Conservation (phyloP, 192 early-diverging fungal species). For the Pecoramyces ruminantium region DNA sequence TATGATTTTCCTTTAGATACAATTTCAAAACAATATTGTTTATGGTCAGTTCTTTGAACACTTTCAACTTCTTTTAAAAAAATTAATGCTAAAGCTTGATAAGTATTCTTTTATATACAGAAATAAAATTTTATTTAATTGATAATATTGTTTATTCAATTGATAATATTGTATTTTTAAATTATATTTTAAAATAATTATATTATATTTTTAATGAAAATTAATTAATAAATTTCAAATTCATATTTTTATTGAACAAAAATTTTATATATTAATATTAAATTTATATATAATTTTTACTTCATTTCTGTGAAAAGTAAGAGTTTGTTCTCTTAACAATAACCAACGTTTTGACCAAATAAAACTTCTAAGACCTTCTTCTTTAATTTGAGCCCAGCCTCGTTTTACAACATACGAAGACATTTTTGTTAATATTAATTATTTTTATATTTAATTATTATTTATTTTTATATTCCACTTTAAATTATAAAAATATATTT, state of each 20-base stretch:
- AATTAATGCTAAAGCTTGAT: slow-evolving; percentile 73
- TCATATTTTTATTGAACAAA: too few species aligned
- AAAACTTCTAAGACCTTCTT: slow-evolving; percentile 76
- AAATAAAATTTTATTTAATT: too few species aligned
- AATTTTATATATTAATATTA: too few species aligned
- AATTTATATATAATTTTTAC: slow-evolving; percentile 21
- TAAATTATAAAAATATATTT: too few species aligned
- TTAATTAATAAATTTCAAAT: too few species aligned
- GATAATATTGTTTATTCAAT: too few species aligned
- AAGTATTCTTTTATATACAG: slow-evolving; percentile 49
- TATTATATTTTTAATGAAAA: too few species aligned
- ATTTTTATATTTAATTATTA: not conserved
- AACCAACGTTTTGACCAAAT: slow-evolving; percentile 93
- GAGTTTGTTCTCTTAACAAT: slow-evolving; percentile 69
- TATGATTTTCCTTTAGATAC: slow-evolving; percentile 85
- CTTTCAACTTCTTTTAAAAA: slow-evolving; percentile 83
- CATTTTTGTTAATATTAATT: not conserved
- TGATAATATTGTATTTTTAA: too few species aligned
- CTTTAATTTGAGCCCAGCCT: slow-evolving; percentile 73
- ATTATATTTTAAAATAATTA: too few species aligned
- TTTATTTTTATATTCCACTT: not conserved
- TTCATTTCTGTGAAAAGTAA: slow-evolving; percentile 88
- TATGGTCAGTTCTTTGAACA: slow-evolving; percentile 74
- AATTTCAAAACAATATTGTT: slow-evolving; percentile 88
- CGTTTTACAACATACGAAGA: slow-evolving; percentile 39